phyloP scores from a whole-genome alignment of 345 rosid species.

The Isatis tinctoria region DNA sequence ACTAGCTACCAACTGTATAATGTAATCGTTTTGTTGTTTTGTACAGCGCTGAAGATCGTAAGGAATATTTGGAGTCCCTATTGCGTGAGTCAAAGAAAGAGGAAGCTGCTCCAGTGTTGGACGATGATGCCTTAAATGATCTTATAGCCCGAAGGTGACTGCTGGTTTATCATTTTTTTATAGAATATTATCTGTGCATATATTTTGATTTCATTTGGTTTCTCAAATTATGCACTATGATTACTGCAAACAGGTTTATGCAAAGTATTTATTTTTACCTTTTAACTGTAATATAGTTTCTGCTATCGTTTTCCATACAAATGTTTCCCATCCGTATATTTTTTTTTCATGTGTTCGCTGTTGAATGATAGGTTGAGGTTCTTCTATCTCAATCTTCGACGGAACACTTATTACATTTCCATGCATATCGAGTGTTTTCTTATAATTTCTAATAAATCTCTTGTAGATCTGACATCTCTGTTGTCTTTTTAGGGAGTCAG shows the following conservation, averaged over 20 bases:
- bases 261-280: not conserved
- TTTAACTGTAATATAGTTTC: not conserved
- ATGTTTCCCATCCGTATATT: not conserved
- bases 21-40: not conserved
- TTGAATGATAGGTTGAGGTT: not conserved
- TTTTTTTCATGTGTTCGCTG: not conserved
- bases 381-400: not conserved
- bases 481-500: slow-evolving; percentile 59
- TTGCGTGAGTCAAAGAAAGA: slow-evolving; percentile 89
- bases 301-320: not conserved
- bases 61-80: slow-evolving; percentile 85
- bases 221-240: not conserved
- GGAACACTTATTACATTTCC: not conserved
- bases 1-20: slow-evolving; percentile 1
- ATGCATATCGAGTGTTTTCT: not conserved
- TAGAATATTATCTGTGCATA: not conserved
- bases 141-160: slow-evolving; percentile 80
- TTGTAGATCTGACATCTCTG: slow-evolving; percentile 4
- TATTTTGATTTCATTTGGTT: not conserved
- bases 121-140: slow-evolving; percentile 82
- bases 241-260: not conserved
- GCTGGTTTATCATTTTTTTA: not conserved
- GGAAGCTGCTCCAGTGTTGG: slow-evolving; percentile 84
- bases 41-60: slow-evolving; percentile 88
- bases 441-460: not conserved